These are phyloP conservation scores for Syzygium malaccense DNA, from an alignment of 441 rosid genomes.

Conservation along the genomic window DNA sequence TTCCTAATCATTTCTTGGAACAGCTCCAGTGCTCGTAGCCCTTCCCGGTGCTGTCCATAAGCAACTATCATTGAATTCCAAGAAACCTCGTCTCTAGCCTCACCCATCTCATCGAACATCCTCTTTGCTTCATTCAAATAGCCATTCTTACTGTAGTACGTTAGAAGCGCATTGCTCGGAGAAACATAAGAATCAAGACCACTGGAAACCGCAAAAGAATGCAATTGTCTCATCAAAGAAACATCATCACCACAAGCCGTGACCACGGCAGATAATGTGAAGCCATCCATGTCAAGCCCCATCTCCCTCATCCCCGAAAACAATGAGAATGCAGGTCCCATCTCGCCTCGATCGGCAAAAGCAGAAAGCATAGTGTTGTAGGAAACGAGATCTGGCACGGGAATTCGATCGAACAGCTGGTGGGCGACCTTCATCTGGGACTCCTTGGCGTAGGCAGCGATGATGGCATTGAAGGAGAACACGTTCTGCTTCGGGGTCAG, in stretches of 20 bases:
- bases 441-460: conserved; percentile 41
- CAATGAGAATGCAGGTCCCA: conserved; percentile 32
- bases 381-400: conserved; percentile 68
- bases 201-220: conserved; percentile 37
- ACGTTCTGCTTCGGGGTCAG: conserved; percentile 46
- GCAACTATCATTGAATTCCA: conserved; percentile 96
- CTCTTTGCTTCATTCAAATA: conserved; percentile 50
- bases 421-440: conserved; percentile 39
- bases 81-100: conserved; percentile 59
- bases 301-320: conserved; percentile 46
- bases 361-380: conserved; percentile 72
- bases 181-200: conserved; percentile 67
- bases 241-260: conserved; percentile 39
- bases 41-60: conserved; percentile 67
- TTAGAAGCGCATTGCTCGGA: conserved; percentile 57
- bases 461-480: conserved; percentile 71
- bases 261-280: conserved; percentile 66
- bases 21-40: conserved; percentile 46
- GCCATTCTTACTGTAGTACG: conserved; percentile 56
- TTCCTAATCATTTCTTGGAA: conserved; percentile 52
- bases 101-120: conserved; percentile 51
- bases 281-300: conserved; percentile 57
- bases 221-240: conserved; percentile 52
- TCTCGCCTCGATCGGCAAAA: conserved; percentile 50
- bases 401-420: conserved; percentile 70